phyloP scores from a whole-genome alignment of 2,329 filamentous ascomycete genomes.

The Xylariaceae sp. region DNA sequence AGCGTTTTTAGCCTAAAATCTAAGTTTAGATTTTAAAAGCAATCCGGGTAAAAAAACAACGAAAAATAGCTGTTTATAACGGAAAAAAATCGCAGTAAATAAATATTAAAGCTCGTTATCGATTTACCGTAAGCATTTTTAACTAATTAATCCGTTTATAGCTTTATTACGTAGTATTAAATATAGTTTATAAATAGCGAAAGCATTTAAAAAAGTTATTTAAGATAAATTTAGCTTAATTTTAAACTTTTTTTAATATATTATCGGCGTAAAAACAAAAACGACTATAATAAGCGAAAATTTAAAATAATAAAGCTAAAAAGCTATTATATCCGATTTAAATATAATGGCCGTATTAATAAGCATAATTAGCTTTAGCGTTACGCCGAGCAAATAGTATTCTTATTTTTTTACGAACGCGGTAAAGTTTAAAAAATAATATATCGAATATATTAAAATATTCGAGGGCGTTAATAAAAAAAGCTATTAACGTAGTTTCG shows the following conservation, averaged over 20 bases:
- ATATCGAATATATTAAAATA: no score
- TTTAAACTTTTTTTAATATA: background rate
- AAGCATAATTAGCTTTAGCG: no score
- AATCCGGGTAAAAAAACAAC: background rate
- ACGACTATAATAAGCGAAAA: background rate
- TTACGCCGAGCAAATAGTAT: no score
- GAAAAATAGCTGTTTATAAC: background rate
- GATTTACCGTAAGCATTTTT: background rate
- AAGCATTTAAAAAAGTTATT: background rate
- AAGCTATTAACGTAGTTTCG: no score
- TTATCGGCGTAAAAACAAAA: background rate
- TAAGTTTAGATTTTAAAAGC: background rate
- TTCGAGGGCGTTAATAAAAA: no score
- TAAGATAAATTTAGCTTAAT: background rate
- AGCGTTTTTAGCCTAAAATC: no score
- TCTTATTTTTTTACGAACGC: no score
- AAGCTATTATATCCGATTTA: no score
- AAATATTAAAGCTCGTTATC: no score
- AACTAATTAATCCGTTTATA: background rate
- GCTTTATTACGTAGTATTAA: background rate
- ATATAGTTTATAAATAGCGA: background rate
- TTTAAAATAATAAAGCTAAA: background rate
- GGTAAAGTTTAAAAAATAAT: no score
- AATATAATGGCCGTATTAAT: no score
- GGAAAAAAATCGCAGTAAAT: background rate